Base-by-base conservation (phyloP, 306 rosid genomes). In the Prunus campanulata region DNA sequence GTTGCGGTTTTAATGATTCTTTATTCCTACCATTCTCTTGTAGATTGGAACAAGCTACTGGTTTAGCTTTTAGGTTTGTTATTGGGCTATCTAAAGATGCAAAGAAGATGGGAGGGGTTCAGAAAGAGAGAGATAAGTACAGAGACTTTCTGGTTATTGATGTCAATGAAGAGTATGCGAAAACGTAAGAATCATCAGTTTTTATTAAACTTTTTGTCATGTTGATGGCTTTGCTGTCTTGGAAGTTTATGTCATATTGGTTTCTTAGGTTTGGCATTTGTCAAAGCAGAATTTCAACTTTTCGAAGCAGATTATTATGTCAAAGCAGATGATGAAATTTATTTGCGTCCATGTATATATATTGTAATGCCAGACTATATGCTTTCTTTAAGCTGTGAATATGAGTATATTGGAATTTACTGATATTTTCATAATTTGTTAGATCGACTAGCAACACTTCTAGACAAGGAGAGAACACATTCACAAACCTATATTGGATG, bases 41-140 rank as follows among this genome's bases (percentile, higher is more conserved):
- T 63, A 85, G 81, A 66, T 55, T 85, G 79, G 85, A 85, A 66
- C 85, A 78, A 71, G 81, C 83, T 61, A 81, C 85, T 75, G 77
- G 85, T 72, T 52, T 81, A 62, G 82, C 84, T 42, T 82, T 82
- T 59, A 82, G 88, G 77, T 82, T 81, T 62, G 82, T 78, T 30
- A 72, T 79, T 11, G 83, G 86, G 35, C 49, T 64, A 22, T 67
- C 83, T 6, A 84, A 84, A 64, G 80, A 81, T 66, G 39, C 75
- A 52, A 77, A 74, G 55, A 81, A 70, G 68, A 78, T 30, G 78
- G 39, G 66, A 57, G 72, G 66, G 66, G 52, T 81, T 69, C 59
- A 57, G 12, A 32, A 81, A n/a, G 88, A 78, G 79, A 77, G 62
- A 19, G 78, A 74, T 14, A 59, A 84, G 75, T 70, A 84, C 83